These are phyloP conservation scores for Penicillium canariense DNA, from an alignment of 495 filamentous ascomycete genomes.

Conservation along the genomic window DNA sequence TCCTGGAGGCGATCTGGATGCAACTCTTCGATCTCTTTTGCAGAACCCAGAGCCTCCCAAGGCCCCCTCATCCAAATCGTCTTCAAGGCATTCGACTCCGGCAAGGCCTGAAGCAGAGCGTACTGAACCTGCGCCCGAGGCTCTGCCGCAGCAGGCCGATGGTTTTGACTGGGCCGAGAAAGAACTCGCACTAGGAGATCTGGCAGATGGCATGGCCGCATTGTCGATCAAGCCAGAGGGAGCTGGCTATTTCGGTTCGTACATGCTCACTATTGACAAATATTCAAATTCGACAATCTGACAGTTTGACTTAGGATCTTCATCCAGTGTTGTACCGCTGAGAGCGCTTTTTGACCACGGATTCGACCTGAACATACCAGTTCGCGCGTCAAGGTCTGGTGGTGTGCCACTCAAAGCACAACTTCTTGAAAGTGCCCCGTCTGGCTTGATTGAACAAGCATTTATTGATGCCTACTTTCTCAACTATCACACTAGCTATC, in stretches of 20 bases:
- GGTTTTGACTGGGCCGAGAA: conserved; percentile 55
- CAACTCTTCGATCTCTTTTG: conserved; percentile 42
- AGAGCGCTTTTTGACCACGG: conserved; percentile 46
- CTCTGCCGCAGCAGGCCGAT: conserved; percentile 49
- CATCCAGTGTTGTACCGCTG: conserved; percentile 47
- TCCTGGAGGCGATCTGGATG: conserved; percentile 47
- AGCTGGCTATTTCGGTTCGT: conserved; percentile 49
- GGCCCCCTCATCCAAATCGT: conserved; percentile 37
- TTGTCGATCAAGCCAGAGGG: conserved; percentile 50
- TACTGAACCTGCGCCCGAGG: conserved; percentile 43
- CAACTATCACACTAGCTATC: conserved; percentile 53
- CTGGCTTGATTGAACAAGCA: conserved; percentile 43
- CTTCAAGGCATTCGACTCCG: conserved; percentile 40
- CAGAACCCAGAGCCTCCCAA: conserved; percentile 40
- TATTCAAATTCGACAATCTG: conserved; percentile 5
- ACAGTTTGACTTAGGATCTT: conserved; percentile 32
- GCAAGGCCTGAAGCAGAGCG: conserved; percentile 37
- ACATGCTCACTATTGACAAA: background rate
- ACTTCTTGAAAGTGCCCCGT: conserved; percentile 42
- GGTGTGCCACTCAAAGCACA: conserved; percentile 40
- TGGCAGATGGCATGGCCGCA: conserved; percentile 54
- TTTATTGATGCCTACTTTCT: conserved; percentile 54
- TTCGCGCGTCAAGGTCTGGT: conserved; percentile 33
- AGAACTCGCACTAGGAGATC: conserved; percentile 41
- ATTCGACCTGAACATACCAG: conserved; percentile 45